Evolutionary conservation across 73 alveolate species (phyloP), one percentile per base, ranked within the genome.

Genomic region (Paramecium pentaurelia): DNA sequence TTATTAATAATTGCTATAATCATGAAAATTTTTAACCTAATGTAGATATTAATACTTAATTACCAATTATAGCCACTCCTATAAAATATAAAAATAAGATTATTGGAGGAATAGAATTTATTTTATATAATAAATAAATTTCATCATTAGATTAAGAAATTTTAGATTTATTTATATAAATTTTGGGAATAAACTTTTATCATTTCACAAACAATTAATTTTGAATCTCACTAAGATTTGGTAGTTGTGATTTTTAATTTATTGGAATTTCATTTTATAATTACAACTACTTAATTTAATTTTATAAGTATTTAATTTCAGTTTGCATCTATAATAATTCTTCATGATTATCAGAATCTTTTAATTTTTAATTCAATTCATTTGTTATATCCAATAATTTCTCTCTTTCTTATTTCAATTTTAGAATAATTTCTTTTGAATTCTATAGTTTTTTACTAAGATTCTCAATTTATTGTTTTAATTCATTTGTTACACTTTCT

Each of bases 361-460:
- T 75, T 20, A 75, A 75, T 75, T 38, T 75, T 75, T 75, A 75
- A 8, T 75, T 75, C 58, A 75, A 20, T 38, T 75, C 88, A 75
- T 42, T 75, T 38, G 88, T 75, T 11, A 75, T 75, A 12, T 75
- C 88, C 34, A 75, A 25, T 2, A 75, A 14, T 5, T 75, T 75
- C n/a, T 75, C 88, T 42, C 88, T 75, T 36, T 75, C 88, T 42
- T 75, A 30, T 38, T 42, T 75, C 20, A 75, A 42, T 28, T 75
- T 36, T 4, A 75, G 4, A 36, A 75, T 75, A 36, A 75, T 12
- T 4, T 75, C 58, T 12, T 75, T 75, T n/a, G 88, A 75, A 75
- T 75, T 75, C 37, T 75, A 36, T 2, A 75, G 47, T 36, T 68
- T 68, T n/a, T 68, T 68, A 68, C 42, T 68, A 12, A 49, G 60